A percentile compares a stretch with the other conserved stretches of the same genome.
These are phyloP conservation scores for Diplogelasinospora grovesii DNA, from an alignment of 495 filamentous ascomycete genomes.

Conservation along the genomic window DNA sequence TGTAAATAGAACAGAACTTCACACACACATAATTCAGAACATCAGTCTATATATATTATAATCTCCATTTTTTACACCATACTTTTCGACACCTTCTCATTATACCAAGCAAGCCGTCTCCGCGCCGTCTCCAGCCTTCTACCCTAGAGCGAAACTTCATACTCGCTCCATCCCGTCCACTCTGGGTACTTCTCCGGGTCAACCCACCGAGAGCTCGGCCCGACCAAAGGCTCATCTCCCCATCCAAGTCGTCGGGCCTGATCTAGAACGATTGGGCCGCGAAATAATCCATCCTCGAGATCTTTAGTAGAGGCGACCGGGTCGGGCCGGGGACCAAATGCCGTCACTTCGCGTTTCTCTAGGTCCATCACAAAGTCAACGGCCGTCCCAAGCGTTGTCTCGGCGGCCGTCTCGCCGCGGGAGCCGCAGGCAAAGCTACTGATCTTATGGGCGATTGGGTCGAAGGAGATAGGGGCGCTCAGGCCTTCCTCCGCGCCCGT, in stretches of 20 bases:
- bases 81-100: too few species aligned
- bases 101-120: background rate
- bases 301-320: slow-evolving; percentile 4
- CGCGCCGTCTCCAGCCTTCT: background rate
- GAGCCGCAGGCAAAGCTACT: background rate
- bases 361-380: slow-evolving; percentile 8
- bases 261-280: background rate
- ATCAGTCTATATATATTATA: too few species aligned
- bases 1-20: too few species aligned
- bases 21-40: too few species aligned
- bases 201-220: slow-evolving; percentile 10
- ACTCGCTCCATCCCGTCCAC: slow-evolving; percentile 4
- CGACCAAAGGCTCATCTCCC: slow-evolving; percentile 2
- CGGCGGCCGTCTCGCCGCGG: slow-evolving; percentile 1
- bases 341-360: slow-evolving; percentile 7
- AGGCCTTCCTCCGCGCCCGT: slow-evolving; percentile 6
- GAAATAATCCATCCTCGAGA: slow-evolving; percentile 3
- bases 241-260: background rate
- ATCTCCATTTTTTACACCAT: too few species aligned
- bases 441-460: slow-evolving; percentile 4
- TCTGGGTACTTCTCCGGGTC: slow-evolving; percentile 6
- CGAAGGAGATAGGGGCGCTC: slow-evolving; percentile 4
- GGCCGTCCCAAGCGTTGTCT: slow-evolving; percentile 2
- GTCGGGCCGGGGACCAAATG: slow-evolving; percentile 8
- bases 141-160: background rate